Conservation (phyloP, 2,329 filamentous ascomycete genomes). For the Bipolaris gigantea region DNA sequence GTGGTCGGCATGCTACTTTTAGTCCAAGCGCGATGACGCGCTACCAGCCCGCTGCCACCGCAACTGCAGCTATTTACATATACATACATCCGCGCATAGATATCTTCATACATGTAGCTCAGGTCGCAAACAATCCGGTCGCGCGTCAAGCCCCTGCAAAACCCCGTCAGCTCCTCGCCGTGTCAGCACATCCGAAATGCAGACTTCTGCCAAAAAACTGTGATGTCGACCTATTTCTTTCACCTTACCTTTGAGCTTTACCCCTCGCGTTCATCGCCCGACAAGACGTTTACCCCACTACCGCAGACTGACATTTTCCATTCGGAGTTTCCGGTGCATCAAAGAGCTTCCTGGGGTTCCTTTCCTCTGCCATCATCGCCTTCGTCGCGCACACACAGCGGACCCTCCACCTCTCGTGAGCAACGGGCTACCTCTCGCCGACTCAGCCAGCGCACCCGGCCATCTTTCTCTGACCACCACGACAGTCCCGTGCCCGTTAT, state of each 20-base stretch:
- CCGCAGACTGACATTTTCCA: constrained; percentile 51
- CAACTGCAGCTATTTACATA: not conserved
- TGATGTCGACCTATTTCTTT: constrained; percentile 66
- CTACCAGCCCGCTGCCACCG: constrained; percentile 11
- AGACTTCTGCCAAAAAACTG: constrained; percentile 4
- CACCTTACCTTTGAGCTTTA: constrained; percentile 64
- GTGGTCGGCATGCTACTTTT: not conserved
- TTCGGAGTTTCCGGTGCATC: constrained; percentile 48
- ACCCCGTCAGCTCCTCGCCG: not conserved
- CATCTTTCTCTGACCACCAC: constrained; percentile 42
- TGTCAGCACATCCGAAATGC: constrained; percentile 19
- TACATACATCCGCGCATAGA: too few species aligned
- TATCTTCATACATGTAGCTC: not conserved
- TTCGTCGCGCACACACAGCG: constrained; percentile 15
- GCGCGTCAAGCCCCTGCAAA: not conserved
- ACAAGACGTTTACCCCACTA: constrained; percentile 45
- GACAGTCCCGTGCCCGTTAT: constrained; percentile 40
- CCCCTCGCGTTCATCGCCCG: constrained; percentile 41
- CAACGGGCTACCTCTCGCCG: constrained; percentile 26
- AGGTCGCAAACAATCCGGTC: constrained; percentile 7
- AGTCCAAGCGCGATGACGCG: constrained; percentile 7
- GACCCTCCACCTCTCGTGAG: constrained; percentile 15
- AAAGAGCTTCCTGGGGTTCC: constrained; percentile 44
- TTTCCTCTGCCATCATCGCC: constrained; percentile 11
- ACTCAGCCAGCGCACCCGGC: constrained; percentile 40